Evolutionary conservation across 2,329 filamentous ascomycete genomes (phyloP).

Genomic region (Trichothecium roseum): DNA sequence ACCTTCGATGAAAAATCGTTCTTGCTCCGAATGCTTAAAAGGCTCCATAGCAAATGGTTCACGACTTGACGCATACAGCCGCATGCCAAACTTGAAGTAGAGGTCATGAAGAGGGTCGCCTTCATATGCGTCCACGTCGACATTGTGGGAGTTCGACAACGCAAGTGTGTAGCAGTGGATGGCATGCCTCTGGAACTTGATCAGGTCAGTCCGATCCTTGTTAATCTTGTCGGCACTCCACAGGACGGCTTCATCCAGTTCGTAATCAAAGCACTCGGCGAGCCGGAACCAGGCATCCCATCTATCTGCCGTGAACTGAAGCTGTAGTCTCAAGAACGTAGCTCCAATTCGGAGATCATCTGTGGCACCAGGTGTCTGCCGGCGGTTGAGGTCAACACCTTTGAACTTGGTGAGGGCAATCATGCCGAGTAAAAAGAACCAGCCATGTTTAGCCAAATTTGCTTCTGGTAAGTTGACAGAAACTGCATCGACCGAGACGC

Average conservation of each 20-base stretch:
- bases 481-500: slow-evolving; percentile 63
- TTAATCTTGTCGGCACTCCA: slow-evolving; percentile 92
- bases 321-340: slow-evolving; percentile 67
- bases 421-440: slow-evolving; percentile 87
- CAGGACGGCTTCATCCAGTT: slow-evolving; percentile 75
- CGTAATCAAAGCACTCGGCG: slow-evolving; percentile 78
- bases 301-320: slow-evolving; percentile 70
- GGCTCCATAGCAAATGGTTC: slow-evolving; percentile 55
- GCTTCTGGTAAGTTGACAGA: slow-evolving; percentile 59
- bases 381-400: slow-evolving; percentile 57
- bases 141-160: slow-evolving; percentile 41
- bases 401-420: slow-evolving; percentile 80
- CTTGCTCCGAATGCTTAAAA: slow-evolving; percentile 44
- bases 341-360: slow-evolving; percentile 77
- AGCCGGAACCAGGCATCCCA: slow-evolving; percentile 91
- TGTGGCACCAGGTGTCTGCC: slow-evolving; percentile 67
- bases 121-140: slow-evolving; percentile 31
- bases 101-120: slow-evolving; percentile 46
- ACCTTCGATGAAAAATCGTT: slow-evolving; percentile 45
- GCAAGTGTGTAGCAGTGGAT: slow-evolving; percentile 70
- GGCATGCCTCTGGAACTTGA: slow-evolving; percentile 65
- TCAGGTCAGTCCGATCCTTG: slow-evolving; percentile 64
- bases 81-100: slow-evolving; percentile 51
- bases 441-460: slow-evolving; percentile 67
- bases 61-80: slow-evolving; percentile 50